Evolutionary conservation across 345 rosid species (phyloP).

Genomic region (Toxicodendron radicans): DNA sequence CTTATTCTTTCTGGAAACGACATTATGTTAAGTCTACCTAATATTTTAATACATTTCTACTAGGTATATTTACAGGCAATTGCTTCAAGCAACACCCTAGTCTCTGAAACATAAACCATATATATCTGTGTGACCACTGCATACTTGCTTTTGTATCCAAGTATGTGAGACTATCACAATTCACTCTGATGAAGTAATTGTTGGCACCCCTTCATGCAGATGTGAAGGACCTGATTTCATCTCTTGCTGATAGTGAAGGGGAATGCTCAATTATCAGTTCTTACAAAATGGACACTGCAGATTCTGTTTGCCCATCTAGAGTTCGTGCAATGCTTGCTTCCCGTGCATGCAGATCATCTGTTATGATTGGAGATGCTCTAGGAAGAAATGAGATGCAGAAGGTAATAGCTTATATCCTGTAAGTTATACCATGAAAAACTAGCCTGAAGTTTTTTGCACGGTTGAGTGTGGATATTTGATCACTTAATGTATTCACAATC

Average conservation of each 20-base stretch:
- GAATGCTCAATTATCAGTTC: slow-evolving; percentile 78
- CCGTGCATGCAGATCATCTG: slow-evolving; percentile 87
- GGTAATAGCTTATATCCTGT: slow-evolving; percentile 39
- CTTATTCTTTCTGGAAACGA: not conserved
- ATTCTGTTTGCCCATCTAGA: slow-evolving; percentile 86
- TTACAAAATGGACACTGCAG: slow-evolving; percentile 67
- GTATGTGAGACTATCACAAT: not conserved
- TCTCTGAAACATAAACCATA: not conserved
- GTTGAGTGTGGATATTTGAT: not conserved
- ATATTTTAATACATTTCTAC: not conserved
- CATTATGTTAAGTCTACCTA: not conserved
- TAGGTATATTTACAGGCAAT: not conserved
- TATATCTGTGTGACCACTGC: not conserved
- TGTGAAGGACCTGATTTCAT: slow-evolving; percentile 85
- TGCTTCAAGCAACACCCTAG: not conserved
- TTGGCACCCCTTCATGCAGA: slow-evolving; percentile 43
- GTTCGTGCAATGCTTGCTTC: slow-evolving; percentile 93
- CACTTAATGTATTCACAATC: not conserved
- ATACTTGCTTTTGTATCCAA: not conserved
- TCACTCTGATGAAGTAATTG: slow-evolving; percentile 8
- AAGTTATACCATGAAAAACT: not conserved
- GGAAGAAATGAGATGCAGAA: slow-evolving; percentile 84
- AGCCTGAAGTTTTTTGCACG: not conserved
- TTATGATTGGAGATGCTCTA: slow-evolving; percentile 88
- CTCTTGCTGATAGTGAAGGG: slow-evolving; percentile 74